A percentile compares a stretch with the other conserved stretches of the same genome.
Evolutionary conservation across 805 yeast species (phyloP).

Genomic region (Lipomyces yamanashiensis): DNA sequence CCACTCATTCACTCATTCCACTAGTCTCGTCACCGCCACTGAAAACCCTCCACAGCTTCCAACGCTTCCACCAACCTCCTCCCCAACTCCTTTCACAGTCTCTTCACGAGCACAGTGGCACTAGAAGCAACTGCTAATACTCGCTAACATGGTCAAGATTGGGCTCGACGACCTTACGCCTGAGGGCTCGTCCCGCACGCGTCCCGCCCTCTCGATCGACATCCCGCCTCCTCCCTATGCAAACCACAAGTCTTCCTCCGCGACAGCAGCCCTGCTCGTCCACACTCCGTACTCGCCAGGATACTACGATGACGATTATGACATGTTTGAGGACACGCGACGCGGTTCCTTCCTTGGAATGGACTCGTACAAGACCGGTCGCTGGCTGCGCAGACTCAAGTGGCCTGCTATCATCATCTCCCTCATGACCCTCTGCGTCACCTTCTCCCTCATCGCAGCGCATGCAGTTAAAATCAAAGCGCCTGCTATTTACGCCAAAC

Average conservation of each 20-base stretch:
- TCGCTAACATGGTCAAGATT: conserved; percentile 5
- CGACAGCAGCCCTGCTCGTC: conserved; percentile 24
- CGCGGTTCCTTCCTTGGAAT: background rate
- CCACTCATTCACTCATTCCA: background rate
- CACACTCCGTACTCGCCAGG: conserved; percentile 31
- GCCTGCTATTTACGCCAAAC: conserved; percentile 30
- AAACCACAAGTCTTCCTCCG: conserved; percentile 23
- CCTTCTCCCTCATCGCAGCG: conserved; percentile 4
- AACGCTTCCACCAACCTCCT: background rate
- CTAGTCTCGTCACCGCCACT: background rate
- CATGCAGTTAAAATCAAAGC: conserved; percentile 21
- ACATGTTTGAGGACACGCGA: background rate
- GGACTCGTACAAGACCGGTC: conserved; percentile 3
- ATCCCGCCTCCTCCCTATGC: conserved; percentile 32
- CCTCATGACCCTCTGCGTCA: conserved; percentile 11
- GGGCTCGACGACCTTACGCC: conserved; percentile 14
- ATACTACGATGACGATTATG: conserved; percentile 26
- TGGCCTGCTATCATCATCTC: conserved; percentile 20
- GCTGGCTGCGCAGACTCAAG: conserved; percentile 12
- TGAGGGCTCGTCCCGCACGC: background rate
- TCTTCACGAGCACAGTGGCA: background rate
- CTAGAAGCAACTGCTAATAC: background rate
- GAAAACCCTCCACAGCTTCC: background rate
- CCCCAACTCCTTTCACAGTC: background rate
- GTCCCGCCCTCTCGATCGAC: conserved; percentile 22